Evolutionary conservation across 2,329 filamentous ascomycete species (phyloP), one percentile per base, ranked within the genome.

Genomic region (Dactylellina parvicollis): DNA sequence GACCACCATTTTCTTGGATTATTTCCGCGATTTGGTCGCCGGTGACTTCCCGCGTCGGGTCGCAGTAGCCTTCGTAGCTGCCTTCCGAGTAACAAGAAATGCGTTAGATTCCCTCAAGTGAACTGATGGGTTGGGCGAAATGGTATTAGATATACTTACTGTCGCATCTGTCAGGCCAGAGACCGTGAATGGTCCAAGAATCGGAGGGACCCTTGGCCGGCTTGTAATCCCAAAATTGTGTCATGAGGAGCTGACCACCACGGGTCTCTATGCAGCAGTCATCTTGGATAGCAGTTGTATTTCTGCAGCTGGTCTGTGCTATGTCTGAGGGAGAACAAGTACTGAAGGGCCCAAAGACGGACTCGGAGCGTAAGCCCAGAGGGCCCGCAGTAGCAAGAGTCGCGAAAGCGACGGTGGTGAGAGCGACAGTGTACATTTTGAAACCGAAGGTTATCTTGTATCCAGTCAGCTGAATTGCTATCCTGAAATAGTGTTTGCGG

Each of bases 171-270:
- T 84, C 82, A 1, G 82, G 83, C 82, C 82, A 83, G 42, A 60
- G 40, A n/a, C 47, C 66, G 54, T 74, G 72, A 30, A 76, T 62
- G 16, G 75, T 75, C 69, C 67, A 67, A 3, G 74, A 67, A 85
- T 84, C 85, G 85, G 7, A 87, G 0, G 86, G 86, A 0, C 86
- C 86, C 0, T 83, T 85, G 0, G 82, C 79, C 1, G 86, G 86
- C 54, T 83, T 77, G 0, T 83, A 84, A 76, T 88, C 86, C 86
- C 86, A 88, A 79, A 88, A 87, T 72, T 88, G 86, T 8, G 86
- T 87, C 79, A 83, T 82, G 12, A 87, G 80, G 28, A 88, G 79
- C 52, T 85, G 82, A 20, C 86, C 86, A 34, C 86, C 86, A 0
- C 86, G 86, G 12, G 82, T 80, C 74, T 87, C 86, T 81, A 85